phyloP scores from a whole-genome alignment of 148 eudicot species.

The Talinum fruticosum region DNA sequence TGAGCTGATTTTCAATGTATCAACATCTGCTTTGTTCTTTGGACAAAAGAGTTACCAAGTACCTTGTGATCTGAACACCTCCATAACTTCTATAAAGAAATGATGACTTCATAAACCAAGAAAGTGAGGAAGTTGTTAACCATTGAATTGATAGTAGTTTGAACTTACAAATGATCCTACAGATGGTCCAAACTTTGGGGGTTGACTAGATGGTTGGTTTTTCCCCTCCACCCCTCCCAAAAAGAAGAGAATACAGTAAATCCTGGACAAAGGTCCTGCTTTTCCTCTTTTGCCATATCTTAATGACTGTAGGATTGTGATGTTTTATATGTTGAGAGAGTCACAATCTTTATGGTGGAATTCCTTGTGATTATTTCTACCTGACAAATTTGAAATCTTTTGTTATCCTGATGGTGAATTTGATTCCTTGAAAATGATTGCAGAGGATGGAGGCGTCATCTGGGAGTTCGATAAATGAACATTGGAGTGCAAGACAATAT shows the following conservation, averaged over 20 bases:
- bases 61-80: not conserved
- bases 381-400: too few relatives aligned
- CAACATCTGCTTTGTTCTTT: not conserved
- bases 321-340: not conserved
- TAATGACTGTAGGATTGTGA: too few relatives aligned
- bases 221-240: not conserved
- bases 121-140: not conserved
- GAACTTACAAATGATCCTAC: constrained; percentile 1
- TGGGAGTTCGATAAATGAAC: constrained; percentile 31
- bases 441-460: constrained; percentile 40
- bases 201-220: not conserved
- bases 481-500: not conserved
- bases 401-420: not conserved
- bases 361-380: not conserved
- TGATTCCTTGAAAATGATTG: constrained; percentile 14
- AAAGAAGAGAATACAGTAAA: not conserved
- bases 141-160: not conserved
- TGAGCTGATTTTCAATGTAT: too few relatives aligned
- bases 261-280: not conserved
- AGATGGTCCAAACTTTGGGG: not conserved
- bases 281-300: too few relatives aligned
- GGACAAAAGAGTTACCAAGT: not conserved
- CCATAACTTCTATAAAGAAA: not conserved
- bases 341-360: not conserved
- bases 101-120: not conserved